A percentile compares a stretch with the other conserved stretches of the same genome.
These are phyloP conservation scores for Globisporangium parvum DNA, from an alignment of 352 stramenopile species.

Conservation along the genomic window DNA sequence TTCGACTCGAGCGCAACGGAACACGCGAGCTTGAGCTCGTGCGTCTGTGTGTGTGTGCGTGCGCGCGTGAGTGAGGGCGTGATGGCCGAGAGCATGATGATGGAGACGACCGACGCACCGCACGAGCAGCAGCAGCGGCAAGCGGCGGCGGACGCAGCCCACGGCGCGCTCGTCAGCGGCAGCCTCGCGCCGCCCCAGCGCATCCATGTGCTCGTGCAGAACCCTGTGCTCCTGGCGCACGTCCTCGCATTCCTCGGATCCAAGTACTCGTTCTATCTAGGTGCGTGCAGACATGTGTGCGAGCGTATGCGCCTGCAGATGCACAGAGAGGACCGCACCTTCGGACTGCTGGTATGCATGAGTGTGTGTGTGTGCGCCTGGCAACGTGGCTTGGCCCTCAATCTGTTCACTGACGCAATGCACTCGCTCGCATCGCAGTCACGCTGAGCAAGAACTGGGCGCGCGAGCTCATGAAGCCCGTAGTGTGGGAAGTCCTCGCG, in stretches of 20 bases:
- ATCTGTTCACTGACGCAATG: too few relatives aligned
- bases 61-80: too few relatives aligned
- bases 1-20: too few relatives aligned
- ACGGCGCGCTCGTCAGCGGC: conserved; percentile 4
- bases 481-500: conserved; percentile 78
- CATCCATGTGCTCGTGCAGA: conserved; percentile 41
- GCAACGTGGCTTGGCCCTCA: too few relatives aligned
- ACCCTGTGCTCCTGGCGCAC: conserved; percentile 51
- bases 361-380: too few relatives aligned
- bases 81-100: conserved; percentile 12
- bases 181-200: conserved; percentile 5
- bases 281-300: conserved; percentile 19
- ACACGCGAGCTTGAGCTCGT: too few relatives aligned
- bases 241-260: conserved; percentile 61
- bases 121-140: background rate
- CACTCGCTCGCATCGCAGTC: conserved; percentile 23
- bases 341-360: too few relatives aligned
- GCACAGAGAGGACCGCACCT: too few relatives aligned
- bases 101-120: conserved; percentile 11
- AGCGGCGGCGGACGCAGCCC: background rate
- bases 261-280: conserved; percentile 41
- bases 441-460: conserved; percentile 67
- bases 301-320: too few relatives aligned
- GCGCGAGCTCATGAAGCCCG: conserved; percentile 75
- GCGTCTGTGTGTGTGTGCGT: too few relatives aligned